phyloP scores from a whole-genome alignment of 306 rosid genomes.

The Cicer chorassanicum region DNA sequence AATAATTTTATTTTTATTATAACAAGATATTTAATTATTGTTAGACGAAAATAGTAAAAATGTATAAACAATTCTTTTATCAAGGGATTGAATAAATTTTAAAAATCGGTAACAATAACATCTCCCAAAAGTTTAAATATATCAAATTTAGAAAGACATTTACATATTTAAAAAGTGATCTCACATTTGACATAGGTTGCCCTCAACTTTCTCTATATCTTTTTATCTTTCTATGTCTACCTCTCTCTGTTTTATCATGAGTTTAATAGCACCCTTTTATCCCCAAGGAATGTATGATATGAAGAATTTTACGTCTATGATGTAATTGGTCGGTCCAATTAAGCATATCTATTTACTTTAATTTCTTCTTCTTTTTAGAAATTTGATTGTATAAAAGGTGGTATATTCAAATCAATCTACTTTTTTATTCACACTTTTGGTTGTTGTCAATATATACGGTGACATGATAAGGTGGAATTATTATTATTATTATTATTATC shows the following conservation, averaged over 20 bases:
- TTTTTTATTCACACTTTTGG: conserved; percentile 20
- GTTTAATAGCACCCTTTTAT: conserved; percentile 45
- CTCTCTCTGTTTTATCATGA: conserved; percentile 28
- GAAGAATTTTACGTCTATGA: conserved; percentile 41
- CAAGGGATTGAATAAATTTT: too few species aligned
- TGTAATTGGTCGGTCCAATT: conserved; percentile 48
- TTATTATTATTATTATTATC: background rate
- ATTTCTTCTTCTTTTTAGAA: background rate
- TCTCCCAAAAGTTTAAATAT: too few species aligned
- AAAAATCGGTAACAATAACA: too few species aligned
- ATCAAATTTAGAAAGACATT: too few species aligned
- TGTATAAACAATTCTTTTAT: too few species aligned
- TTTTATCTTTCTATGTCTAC: background rate
- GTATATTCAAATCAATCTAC: conserved; percentile 22
- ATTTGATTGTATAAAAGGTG: conserved; percentile 23
- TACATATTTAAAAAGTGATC: background rate
- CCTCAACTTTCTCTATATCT: conserved; percentile 24
- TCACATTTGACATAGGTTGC: background rate
- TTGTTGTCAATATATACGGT: conserved; percentile 34
- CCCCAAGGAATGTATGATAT: conserved; percentile 35
- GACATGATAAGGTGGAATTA: conserved; percentile 29
- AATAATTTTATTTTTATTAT: too few species aligned
- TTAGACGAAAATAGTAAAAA: too few species aligned
- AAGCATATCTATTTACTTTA: background rate
- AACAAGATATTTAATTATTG: too few species aligned